phyloP scores from a whole-genome alignment of 805 yeast genomes.

The Saccharomycopsis sp. region DNA sequence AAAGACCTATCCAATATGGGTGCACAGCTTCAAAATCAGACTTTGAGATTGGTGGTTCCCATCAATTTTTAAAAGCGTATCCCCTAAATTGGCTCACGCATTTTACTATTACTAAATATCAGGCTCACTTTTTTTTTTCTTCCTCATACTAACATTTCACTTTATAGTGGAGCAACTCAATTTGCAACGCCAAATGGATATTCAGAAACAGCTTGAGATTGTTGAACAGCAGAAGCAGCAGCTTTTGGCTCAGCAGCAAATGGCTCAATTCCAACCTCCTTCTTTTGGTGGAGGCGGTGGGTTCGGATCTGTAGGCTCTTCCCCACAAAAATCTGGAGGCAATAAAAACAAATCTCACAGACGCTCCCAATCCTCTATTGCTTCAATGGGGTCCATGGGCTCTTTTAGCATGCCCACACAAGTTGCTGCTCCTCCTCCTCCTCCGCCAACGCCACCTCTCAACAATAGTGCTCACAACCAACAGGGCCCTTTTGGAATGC shows the following conservation, averaged over 20 bases:
- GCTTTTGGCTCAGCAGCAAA: conserved; percentile 53
- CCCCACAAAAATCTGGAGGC: conserved; percentile 23
- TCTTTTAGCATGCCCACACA: conserved; percentile 24
- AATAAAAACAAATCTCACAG: conserved; percentile 34
- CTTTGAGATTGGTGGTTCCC: too few relatives aligned
- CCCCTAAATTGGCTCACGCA: too few relatives aligned
- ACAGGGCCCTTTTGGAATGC: conserved; percentile 16
- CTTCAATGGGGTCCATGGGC: conserved; percentile 30
- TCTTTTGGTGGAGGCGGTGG: too few relatives aligned
- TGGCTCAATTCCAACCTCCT: conserved; percentile 22
- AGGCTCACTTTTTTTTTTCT: too few relatives aligned
- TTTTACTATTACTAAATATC: too few relatives aligned
- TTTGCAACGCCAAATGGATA: conserved; percentile 33
- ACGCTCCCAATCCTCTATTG: conserved; percentile 38
- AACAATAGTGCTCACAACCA: conserved; percentile 9
- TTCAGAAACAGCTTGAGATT: conserved; percentile 86
- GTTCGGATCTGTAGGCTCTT: conserved; percentile 30
- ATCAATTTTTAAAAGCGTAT: too few relatives aligned
- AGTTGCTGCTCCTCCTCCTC: conserved; percentile 7
- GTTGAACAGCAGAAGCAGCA: conserved; percentile 92
- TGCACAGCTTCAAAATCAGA: too few relatives aligned
- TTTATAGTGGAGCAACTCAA: conserved; percentile 63
- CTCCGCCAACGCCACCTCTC: conserved; percentile 26
- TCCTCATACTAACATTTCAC: background rate
- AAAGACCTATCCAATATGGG: too few relatives aligned